Percentiles rank a stretch among this genome's conserved stretches.
These are phyloP conservation scores for Bimuria novae-zelandiae DNA, from an alignment of 2,329 filamentous ascomycete species.

Conservation along the genomic window DNA sequence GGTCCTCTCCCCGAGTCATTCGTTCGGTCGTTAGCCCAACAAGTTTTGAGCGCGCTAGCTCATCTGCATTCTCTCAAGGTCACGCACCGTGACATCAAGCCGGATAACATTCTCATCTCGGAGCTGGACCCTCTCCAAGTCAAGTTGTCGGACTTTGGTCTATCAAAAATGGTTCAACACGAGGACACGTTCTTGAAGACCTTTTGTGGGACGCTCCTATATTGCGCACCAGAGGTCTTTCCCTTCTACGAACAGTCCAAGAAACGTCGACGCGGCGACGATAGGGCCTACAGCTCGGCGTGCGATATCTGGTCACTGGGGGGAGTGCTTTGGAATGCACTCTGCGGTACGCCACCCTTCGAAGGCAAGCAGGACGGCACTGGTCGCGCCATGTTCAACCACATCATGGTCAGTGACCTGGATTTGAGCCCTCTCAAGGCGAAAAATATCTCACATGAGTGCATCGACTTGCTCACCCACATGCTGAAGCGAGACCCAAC, in stretches of 20 bases:
- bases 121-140: constrained; percentile 74
- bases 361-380: constrained; percentile 75
- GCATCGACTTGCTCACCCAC: constrained; percentile 73
- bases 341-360: constrained; percentile 82
- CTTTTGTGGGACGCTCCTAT: constrained; percentile 93
- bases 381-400: constrained; percentile 78
- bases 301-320: constrained; percentile 97
- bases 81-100: constrained; percentile 98
- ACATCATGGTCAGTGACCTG: constrained; percentile 79
- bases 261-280: constrained; percentile 63
- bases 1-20: constrained; percentile 68
- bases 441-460: constrained; percentile 64
- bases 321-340: constrained; percentile 84
- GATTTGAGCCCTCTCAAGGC: constrained; percentile 67
- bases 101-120: constrained; percentile 91
- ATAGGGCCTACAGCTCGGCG: constrained; percentile 79
- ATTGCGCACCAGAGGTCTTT: constrained; percentile 96
- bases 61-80: constrained; percentile 89
- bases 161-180: constrained; percentile 92
- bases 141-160: constrained; percentile 93
- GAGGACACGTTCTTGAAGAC: constrained; percentile 92
- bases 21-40: constrained; percentile 72
- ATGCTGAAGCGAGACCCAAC: constrained; percentile 84
- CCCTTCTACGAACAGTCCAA: constrained; percentile 67
- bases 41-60: constrained; percentile 79